These are phyloP conservation scores for Gracilariopsis chorda DNA, from an alignment of 23 red algal genomes.

Conservation along the genomic window DNA sequence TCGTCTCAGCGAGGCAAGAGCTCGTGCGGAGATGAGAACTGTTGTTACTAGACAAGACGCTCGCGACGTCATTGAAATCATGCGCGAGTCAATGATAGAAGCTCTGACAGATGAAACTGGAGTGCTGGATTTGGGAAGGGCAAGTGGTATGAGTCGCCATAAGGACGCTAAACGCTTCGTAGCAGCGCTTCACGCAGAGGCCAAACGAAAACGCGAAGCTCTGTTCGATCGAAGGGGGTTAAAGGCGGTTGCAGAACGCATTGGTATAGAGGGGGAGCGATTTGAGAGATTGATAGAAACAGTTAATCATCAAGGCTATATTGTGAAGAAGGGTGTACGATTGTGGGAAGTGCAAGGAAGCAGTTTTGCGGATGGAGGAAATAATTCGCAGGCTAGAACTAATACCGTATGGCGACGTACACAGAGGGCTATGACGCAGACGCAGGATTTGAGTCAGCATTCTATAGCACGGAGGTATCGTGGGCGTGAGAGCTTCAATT, in stretches of 20 bases:
- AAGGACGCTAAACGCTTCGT: conserved; percentile 70
- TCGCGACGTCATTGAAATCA: conserved; percentile 87
- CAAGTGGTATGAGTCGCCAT: conserved; percentile 76
- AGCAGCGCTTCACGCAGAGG: conserved; percentile 65
- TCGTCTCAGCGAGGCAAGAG: conserved; percentile 88
- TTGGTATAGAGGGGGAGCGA: conserved; percentile 49
- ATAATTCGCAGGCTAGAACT: background rate
- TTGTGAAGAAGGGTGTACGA: conserved; percentile 64
- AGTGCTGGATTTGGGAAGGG: conserved; percentile 66
- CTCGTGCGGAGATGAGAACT: conserved; percentile 69
- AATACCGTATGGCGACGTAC: background rate
- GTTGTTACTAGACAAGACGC: conserved; percentile 84
- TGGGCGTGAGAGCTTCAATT: background rate
- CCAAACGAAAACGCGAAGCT: conserved; percentile 49
- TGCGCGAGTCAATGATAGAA: conserved; percentile 79
- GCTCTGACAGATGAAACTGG: conserved; percentile 68
- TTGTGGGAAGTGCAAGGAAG: conserved; percentile 65
- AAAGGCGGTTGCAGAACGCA: conserved; percentile 42
- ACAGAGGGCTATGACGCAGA: background rate
- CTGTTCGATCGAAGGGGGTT: conserved; percentile 55
- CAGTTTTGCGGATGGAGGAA: conserved; percentile 23
- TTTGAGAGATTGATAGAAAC: conserved; percentile 74
- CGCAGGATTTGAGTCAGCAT: background rate
- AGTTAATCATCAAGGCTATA: conserved; percentile 83
- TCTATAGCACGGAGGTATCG: background rate